A percentile compares a stretch with the other conserved stretches of the same genome.
phyloP scores from a whole-genome alignment of 345 rosid genomes.

The Syzygium oleosum region DNA sequence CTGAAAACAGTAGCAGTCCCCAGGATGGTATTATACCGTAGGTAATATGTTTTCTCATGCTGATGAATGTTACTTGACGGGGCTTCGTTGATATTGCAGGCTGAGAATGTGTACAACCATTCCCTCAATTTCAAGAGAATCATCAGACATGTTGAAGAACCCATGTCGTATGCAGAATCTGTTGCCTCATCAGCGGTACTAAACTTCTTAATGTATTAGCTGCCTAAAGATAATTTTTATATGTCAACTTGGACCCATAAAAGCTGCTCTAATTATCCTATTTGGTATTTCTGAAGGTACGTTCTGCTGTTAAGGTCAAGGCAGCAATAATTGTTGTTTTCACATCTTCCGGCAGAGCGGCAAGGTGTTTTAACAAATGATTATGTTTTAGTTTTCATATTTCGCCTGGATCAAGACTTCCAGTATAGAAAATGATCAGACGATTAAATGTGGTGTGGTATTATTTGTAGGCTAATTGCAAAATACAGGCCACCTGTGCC shows the following conservation, averaged over 20 bases:
- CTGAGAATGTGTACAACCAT: constrained; percentile 32
- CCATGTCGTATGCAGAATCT: constrained; percentile 33
- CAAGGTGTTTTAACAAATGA: constrained; percentile 11
- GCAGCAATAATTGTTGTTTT: constrained; percentile 33
- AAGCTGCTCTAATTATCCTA: not conserved
- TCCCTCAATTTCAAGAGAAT: constrained; percentile 23
- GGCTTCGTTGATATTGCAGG: constrained; percentile 13
- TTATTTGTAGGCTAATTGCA: constrained; percentile 9
- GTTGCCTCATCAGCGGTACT: constrained; percentile 36
- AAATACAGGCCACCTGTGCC: constrained; percentile 15
- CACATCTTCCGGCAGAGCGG: constrained; percentile 40
- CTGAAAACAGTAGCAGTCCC: not conserved
- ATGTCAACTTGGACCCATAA: not conserved
- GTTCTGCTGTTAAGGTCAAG: constrained; percentile 36
- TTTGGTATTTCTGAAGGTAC: constrained; percentile 13
- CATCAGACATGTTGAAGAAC: constrained; percentile 25
- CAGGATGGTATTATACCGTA: not conserved
- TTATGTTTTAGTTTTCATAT: not conserved
- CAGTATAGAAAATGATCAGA: not conserved
- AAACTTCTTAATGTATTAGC: not conserved
- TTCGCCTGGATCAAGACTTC: not conserved
- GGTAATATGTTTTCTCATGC: not conserved
- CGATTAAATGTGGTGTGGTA: not conserved
- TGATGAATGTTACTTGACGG: not conserved
- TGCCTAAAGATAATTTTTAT: not conserved